Evolutionary conservation across 73 alveolate genomes (phyloP).

Genomic region (Paramecium biaurelia): DNA sequence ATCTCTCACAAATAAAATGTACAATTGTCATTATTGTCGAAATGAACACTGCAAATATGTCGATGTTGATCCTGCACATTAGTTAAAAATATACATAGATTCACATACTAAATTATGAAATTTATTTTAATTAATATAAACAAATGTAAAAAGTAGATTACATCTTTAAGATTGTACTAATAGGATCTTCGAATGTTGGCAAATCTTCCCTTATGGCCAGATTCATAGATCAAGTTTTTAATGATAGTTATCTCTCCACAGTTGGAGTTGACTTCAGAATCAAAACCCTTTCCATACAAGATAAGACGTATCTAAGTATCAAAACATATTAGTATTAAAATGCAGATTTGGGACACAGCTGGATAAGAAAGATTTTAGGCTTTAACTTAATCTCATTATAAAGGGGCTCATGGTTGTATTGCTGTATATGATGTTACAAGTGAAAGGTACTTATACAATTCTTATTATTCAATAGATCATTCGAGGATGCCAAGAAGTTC

Average conservation of each 20-base stretch:
- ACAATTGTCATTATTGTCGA: conserved; percentile 32
- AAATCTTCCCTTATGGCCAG: conserved; percentile 52
- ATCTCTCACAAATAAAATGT: not conserved
- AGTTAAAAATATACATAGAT: conserved; percentile 21
- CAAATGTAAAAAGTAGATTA: conserved; percentile 51
- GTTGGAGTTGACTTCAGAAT: conserved; percentile 65
- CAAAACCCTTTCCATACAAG: conserved; percentile 43
- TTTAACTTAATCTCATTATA: conserved; percentile 79
- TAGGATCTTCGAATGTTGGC: conserved; percentile 65
- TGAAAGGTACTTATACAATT: not conserved
- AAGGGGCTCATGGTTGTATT: conserved; percentile 83
- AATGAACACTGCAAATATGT: conserved; percentile 13
- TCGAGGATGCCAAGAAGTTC: conserved; percentile 37
- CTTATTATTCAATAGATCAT: conserved; percentile 13
- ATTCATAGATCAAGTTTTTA: conserved; percentile 18
- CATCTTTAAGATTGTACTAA: conserved; percentile 62
- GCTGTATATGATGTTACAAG: conserved; percentile 77
- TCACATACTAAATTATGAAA: conserved; percentile 24
- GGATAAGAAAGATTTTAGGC: conserved; percentile 82
- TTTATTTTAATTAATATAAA: not conserved
- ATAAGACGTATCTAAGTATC: not conserved
- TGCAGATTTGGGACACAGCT: conserved; percentile 84
- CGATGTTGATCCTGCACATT: conserved; percentile 15
- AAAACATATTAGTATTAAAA: conserved; percentile 49
- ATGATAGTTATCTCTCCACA: conserved; percentile 42